Conservation (phyloP, 2,329 filamentous ascomycete genomes). For the Colletotrichum godetiae region DNA sequence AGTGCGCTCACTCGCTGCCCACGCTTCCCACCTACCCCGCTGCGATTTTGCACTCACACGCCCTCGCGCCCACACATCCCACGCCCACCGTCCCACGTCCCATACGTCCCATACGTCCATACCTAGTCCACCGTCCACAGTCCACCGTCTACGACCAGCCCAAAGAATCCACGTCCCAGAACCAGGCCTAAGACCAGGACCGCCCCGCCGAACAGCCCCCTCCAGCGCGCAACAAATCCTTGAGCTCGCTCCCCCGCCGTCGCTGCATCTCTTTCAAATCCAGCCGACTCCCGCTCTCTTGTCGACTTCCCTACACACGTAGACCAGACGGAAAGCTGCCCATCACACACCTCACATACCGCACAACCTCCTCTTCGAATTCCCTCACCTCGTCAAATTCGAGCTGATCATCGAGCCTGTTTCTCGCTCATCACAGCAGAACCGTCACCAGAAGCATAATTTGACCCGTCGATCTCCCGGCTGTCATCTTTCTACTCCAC, state of each 20-base stretch:
- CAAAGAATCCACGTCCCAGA: background rate
- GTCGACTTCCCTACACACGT: background rate
- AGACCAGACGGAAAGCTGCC: constrained; percentile 4
- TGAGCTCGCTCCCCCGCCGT: constrained; percentile 29
- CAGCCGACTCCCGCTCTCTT: constrained; percentile 16
- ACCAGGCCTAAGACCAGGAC: background rate
- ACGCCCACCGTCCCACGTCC: constrained; percentile 10
- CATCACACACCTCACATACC: constrained; percentile 8
- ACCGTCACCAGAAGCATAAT: background rate
- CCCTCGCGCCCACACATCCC: constrained; percentile 3
- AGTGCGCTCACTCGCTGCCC: constrained; percentile 23
- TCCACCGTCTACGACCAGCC: background rate
- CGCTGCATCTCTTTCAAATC: constrained; percentile 31
- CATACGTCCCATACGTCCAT: constrained; percentile 8
- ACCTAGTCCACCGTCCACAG: constrained; percentile 1
- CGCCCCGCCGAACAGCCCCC: constrained; percentile 31
- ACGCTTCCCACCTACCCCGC: constrained; percentile 28
- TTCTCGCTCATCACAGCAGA: background rate
- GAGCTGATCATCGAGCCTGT: background rate
- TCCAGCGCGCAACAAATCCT: constrained; percentile 35
- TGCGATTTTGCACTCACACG: constrained; percentile 12
- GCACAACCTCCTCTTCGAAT: constrained; percentile 6
- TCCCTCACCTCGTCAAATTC: constrained; percentile 14
- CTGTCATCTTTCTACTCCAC: constrained; percentile 12
- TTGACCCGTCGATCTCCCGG: constrained; percentile 20